Evolutionary conservation across 805 yeast genomes (phyloP), one percentile per base, ranked within the genome.

Genomic region (Wickerhamomyces mucosus): DNA sequence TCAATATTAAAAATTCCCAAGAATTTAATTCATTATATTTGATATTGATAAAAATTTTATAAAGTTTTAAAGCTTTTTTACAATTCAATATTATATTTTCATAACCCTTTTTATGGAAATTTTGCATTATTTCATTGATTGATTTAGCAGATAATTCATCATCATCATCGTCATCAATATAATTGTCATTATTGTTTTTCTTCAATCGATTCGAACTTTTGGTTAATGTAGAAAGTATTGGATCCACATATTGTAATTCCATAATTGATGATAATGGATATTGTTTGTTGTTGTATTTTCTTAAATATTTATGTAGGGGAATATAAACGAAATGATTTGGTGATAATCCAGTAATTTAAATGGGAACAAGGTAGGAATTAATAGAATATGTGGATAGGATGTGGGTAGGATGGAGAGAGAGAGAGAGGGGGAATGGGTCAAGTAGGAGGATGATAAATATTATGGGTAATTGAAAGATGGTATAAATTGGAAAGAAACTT

Each of bases 1-100:
- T 41, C 23, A 55, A 32, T 7, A 56, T 45, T 21, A 48, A 40
- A 18, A 55, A 47, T 29, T 55, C 58, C 60, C 60, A 55, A 5
- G 60, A 40, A 27, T 53, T 52, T 11, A 51, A 41, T 16, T 23
- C 26, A 13, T 39, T 38, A 28, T 47, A 44, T 29, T 50, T 50
- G 18, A 50, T 24, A 18, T 50, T 46, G 13, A 53, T 35, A 7
- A 53, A 38, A 16, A 47, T 53, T 14, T 50, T 50, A 29, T 50
- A 47, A 3, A 49, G 35, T 20, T 46, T 43, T 12, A 57, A 35
- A 3, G 51, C 45, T 8, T 36, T 35, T 14, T 50, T 41, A 27
- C 61, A 54, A 14, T 50, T 38, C 9, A 34, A 29, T 4, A 53
- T 41, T 26, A 46, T 44, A 34, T 38, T 38, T 5, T 32, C 26